phyloP scores from a whole-genome alignment of 1,284 basidiomycete genomes.

The Baeospora myosura region DNA sequence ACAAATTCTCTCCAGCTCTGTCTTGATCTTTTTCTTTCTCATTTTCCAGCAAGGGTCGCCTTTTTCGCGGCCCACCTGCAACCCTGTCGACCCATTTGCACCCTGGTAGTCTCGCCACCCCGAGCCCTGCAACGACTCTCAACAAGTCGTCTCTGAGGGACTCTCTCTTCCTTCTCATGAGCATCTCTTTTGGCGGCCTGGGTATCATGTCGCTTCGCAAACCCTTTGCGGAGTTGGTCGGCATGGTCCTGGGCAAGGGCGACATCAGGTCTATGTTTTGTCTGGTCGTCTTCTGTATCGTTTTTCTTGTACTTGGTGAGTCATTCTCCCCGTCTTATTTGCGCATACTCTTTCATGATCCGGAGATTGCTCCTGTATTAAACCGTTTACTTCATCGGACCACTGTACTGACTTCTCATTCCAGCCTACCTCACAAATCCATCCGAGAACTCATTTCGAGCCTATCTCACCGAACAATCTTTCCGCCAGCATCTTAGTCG shows the following conservation, averaged over 20 bases:
- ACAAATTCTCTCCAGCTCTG: neutral
- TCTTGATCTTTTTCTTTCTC: slow-evolving; percentile 9
- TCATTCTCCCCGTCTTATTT: slow-evolving; percentile 8
- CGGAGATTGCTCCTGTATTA: no score
- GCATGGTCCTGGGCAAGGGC: slow-evolving; percentile 44
- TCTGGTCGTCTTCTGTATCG: slow-evolving; percentile 56
- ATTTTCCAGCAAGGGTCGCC: slow-evolving; percentile 24
- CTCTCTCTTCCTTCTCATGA: slow-evolving; percentile 47
- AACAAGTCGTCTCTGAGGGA: slow-evolving; percentile 30
- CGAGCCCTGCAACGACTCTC: slow-evolving; percentile 25
- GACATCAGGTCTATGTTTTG: slow-evolving; percentile 65
- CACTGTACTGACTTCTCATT: slow-evolving; percentile 15
- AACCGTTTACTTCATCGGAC: slow-evolving; percentile 12
- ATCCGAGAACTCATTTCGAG: slow-evolving; percentile 83
- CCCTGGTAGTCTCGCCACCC: slow-evolving; percentile 30
- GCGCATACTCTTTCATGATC: slow-evolving; percentile 10
- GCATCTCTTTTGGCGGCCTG: slow-evolving; percentile 55
- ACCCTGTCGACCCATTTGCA: slow-evolving; percentile 35
- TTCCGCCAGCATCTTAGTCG: slow-evolving; percentile 90
- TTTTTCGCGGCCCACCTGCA: slow-evolving; percentile 30
- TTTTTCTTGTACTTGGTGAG: slow-evolving; percentile 68
- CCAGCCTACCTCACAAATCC: slow-evolving; percentile 92
- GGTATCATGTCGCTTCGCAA: slow-evolving; percentile 53
- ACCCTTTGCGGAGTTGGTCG: slow-evolving; percentile 42
- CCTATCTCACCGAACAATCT: slow-evolving; percentile 91